A percentile compares a stretch with the other conserved stretches of the same genome.
Conservation (phyloP, 208 protist species). For the Leishmania gerbilli region DNA sequence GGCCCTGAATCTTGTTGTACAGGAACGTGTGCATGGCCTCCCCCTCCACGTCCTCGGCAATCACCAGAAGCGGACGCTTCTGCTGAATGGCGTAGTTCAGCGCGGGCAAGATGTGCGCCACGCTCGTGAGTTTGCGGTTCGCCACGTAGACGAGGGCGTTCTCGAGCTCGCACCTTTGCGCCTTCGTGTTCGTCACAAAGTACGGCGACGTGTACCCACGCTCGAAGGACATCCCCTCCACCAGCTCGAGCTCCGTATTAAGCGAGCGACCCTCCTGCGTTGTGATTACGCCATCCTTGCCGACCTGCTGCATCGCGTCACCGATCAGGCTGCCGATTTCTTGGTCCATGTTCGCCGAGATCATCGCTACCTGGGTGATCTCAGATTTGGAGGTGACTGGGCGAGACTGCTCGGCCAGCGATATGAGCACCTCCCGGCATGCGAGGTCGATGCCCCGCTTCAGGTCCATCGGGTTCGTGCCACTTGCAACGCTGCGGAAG, state of each 20-base stretch:
- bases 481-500: slow-evolving; percentile 97
- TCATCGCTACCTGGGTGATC: slow-evolving; percentile 99
- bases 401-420: slow-evolving; percentile 95
- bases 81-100: slow-evolving; percentile 88
- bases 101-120: slow-evolving; percentile 77
- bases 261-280: slow-evolving; percentile 99
- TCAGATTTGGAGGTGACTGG: slow-evolving; percentile 97
- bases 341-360: slow-evolving; percentile 99
- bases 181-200: slow-evolving; percentile 99
- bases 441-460: slow-evolving; percentile 99
- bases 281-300: slow-evolving; percentile 99
- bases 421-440: slow-evolving; percentile 91
- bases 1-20: slow-evolving; percentile 91
- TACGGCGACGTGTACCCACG: slow-evolving; percentile 99
- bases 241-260: slow-evolving; percentile 98
- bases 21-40: slow-evolving; percentile 96
- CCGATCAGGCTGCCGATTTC: slow-evolving; percentile 99
- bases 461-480: slow-evolving; percentile 99
- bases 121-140: slow-evolving; percentile 84
- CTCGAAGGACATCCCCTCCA: slow-evolving; percentile 99
- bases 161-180: slow-evolving; percentile 96
- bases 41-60: slow-evolving; percentile 91
- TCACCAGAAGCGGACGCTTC: slow-evolving; percentile 87
- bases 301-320: slow-evolving; percentile 99
- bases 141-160: slow-evolving; percentile 95